Conservation (phyloP, 495 filamentous ascomycete species). For the Hypoxylon fragiforme region DNA sequence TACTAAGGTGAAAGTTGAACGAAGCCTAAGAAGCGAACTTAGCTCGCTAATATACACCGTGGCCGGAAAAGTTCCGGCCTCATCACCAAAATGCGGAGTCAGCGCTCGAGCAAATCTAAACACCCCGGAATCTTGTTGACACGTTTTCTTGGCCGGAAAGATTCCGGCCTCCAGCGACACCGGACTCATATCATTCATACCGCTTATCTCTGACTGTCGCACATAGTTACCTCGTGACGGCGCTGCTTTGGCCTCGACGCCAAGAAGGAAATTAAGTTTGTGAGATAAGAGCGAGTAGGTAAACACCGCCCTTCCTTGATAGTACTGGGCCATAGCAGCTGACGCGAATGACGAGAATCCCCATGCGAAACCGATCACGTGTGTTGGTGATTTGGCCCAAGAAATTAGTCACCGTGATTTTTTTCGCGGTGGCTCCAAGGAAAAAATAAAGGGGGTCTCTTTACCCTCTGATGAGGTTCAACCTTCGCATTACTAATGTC, state of each 20-base stretch:
- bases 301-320: too few species aligned
- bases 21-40: too few species aligned
- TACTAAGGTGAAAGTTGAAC: not conserved
- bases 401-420: too few species aligned
- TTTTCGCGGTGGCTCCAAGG: too few species aligned
- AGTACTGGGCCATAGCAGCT: too few species aligned
- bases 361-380: too few species aligned
- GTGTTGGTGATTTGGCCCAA: too few species aligned
- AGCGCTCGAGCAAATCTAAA: conserved; percentile 9
- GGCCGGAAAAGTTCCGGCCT: conserved; percentile 43
- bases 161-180: conserved; percentile 27
- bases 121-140: conserved; percentile 2
- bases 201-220: not conserved
- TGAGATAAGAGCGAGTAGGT: too few species aligned
- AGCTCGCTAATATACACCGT: conserved; percentile 34
- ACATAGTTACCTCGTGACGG: conserved; percentile 18
- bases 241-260: conserved; percentile 12
- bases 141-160: conserved; percentile 20
- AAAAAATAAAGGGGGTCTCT: too few species aligned
- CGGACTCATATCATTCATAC: conserved; percentile 9
- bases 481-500: too few species aligned
- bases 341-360: too few species aligned
- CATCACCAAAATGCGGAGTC: conserved; percentile 17
- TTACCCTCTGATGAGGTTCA: too few species aligned
- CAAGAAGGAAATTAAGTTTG: not conserved